Conservation (phyloP, 352 stramenopile genomes). For the Phytophthora megakarya region DNA sequence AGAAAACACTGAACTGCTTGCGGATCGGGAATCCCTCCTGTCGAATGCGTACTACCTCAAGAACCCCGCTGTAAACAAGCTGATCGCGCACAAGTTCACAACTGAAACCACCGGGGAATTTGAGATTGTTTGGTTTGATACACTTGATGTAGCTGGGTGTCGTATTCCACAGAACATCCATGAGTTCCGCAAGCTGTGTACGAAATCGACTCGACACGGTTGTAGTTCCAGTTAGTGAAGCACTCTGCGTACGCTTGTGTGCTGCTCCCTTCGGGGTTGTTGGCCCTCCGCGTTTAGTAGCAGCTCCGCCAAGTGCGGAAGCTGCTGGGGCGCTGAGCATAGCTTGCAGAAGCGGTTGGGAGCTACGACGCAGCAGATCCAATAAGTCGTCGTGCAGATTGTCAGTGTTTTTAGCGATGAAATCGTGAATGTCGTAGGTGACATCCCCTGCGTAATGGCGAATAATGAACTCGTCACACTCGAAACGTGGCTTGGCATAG, state of each 20-base stretch:
- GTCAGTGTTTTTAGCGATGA: conserved; percentile 90
- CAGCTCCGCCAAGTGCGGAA: conserved; percentile 18
- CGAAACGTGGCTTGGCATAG: conserved; percentile 79
- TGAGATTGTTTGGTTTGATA: conserved; percentile 95
- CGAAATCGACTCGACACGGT: conserved; percentile 78
- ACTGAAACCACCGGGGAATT: conserved; percentile 90
- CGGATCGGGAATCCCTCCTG: conserved; percentile 92
- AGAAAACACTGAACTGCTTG: conserved; percentile 77
- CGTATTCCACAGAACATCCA: conserved; percentile 85
- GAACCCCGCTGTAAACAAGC: conserved; percentile 91
- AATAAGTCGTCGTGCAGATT: conserved; percentile 89
- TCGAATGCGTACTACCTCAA: conserved; percentile 93
- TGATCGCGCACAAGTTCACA: conserved; percentile 90
- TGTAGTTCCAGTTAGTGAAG: conserved; percentile 61
- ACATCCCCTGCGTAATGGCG: conserved; percentile 86
- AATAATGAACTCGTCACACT: conserved; percentile 87
- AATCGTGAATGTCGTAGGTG: conserved; percentile 82
- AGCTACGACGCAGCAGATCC: conserved; percentile 71
- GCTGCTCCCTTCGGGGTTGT: conserved; percentile 21
- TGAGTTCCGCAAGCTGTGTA: conserved; percentile 80
- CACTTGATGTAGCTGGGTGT: conserved; percentile 95
- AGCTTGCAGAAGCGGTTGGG: conserved; percentile 63
- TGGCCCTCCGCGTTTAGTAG: conserved; percentile 32
- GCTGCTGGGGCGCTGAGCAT: conserved; percentile 49
- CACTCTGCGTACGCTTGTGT: conserved; percentile 46